Base-by-base conservation (phyloP, 164 flowering plant genomes). In the Umbilicus rupestris region DNA sequence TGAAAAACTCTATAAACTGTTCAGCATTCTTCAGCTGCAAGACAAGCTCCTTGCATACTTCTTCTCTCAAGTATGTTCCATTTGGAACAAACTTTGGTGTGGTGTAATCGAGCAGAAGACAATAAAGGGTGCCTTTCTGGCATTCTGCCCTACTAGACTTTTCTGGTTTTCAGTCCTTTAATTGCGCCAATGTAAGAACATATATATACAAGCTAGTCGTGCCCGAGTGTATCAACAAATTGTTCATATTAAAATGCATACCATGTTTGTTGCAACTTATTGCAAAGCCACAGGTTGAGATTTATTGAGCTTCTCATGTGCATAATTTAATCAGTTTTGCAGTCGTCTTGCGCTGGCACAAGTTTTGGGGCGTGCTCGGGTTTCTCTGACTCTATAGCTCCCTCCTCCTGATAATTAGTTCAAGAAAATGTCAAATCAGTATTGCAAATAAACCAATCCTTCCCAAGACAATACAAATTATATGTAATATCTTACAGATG, bases 1-100 rank as follows among this genome's bases (percentile, higher is more conserved):
- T 78, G 73, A 75, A 68, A 20, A n/a, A 14, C 39, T 16, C 41
- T 37, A 31, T 15, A 30, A 7, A 60, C n/a, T 2, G 35, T 9
- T n/a, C 7, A 4, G 57, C 28, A 20, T 50, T 50, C 28, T 20
- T 50, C 17, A 20, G 2, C 57, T 16, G 12, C 57, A 50, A 50
- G 57, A n/a, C 28, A 22, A 22, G 28, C 3, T 3, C 37, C 37
- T 0, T 50, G 11, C 57, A 2, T 28, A 1, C 28, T 14, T 16
- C 5, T 49, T 26, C 20, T 22, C 57, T 47, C 26, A n/a, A n/a
- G n/a, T n/a, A n/a, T n/a, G n/a, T 47, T 47, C 37, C 37, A 0
- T 35, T 35, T 35, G 6, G 37, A 35, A 35, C 37, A 35, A 35
- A 19, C 22, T 47, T 47, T 11, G n/a, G 3, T 19, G 52, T 47